phyloP scores from a whole-genome alignment of 805 yeast species.

The Candida xiaguanensis region DNA sequence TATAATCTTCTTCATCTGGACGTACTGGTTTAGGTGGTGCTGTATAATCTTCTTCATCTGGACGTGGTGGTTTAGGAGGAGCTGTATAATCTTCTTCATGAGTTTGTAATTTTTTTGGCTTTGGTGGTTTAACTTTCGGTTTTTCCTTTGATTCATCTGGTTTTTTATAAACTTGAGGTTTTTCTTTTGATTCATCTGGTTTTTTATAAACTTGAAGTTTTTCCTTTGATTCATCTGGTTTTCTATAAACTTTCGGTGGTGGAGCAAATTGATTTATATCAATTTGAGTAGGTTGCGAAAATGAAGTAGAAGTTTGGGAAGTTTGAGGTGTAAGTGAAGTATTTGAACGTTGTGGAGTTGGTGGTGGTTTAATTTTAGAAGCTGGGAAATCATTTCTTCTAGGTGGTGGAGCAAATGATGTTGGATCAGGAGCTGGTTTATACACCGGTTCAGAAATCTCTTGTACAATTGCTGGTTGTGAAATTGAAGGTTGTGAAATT shows the following conservation, averaged over 20 bases:
- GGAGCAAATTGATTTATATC: constrained; percentile 34
- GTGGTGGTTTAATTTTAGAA: constrained; percentile 10
- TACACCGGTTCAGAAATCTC: constrained; percentile 7
- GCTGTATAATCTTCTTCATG: neutral
- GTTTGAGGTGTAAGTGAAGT: neutral
- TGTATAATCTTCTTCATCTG: constrained; percentile 2
- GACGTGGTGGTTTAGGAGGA: constrained; percentile 4
- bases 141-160: neutral
- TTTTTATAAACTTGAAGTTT: constrained; percentile 9
- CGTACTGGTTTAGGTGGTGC: constrained; percentile 5
- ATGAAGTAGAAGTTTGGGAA: constrained; percentile 1
- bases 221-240: constrained; percentile 9
- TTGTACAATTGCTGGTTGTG: constrained; percentile 8
- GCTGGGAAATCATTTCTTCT: constrained; percentile 2
- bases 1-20: constrained; percentile 4
- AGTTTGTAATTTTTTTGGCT: constrained; percentile 8
- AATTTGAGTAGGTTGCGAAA: constrained; percentile 16
- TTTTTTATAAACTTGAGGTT: neutral
- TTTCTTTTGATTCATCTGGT: constrained; percentile 8
- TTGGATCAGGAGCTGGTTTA: constrained; percentile 31
- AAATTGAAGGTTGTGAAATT: neutral
- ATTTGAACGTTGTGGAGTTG: constrained; percentile 14
- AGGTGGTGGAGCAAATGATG: constrained; percentile 41
- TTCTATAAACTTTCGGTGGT: constrained; percentile 30
- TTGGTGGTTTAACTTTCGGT: constrained; percentile 9